These are phyloP conservation scores for Fraxinus albicans DNA, from an alignment of 305 asterid species.

Conservation along the genomic window DNA sequence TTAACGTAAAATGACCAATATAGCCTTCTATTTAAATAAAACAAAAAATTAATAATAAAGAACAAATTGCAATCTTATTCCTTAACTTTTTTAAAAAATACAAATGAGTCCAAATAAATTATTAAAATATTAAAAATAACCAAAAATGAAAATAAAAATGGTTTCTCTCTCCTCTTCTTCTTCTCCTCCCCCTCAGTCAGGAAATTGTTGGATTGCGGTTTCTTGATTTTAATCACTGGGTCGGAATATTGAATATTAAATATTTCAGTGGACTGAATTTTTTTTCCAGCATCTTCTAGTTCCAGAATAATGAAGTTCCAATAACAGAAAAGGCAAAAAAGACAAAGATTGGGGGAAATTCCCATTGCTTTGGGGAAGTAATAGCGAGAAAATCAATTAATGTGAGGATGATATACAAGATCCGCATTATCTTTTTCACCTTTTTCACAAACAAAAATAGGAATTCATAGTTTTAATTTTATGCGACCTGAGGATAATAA, in stretches of 20 bases:
- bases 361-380: not conserved
- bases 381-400: not conserved
- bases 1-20: too few relatives aligned
- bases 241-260: not conserved
- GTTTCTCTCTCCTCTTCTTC: too few relatives aligned
- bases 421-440: not conserved
- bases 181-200: not conserved
- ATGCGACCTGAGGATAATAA: not conserved
- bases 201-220: conserved; percentile 6
- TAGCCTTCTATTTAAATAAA: too few relatives aligned
- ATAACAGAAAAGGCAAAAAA: not conserved
- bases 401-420: not conserved
- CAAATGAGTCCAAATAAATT: too few relatives aligned
- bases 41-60: too few relatives aligned
- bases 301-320: not conserved
- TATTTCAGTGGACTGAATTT: not conserved
- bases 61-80: too few relatives aligned
- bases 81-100: too few relatives aligned
- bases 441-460: not conserved
- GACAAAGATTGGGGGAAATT: not conserved
- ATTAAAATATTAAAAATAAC: too few relatives aligned
- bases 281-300: not conserved
- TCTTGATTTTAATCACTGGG: conserved; percentile 8
- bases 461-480: not conserved
- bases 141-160: too few relatives aligned